These are phyloP conservation scores for Artemisia argyi DNA, from an alignment of 129 eudicot genomes.

Conservation along the genomic window DNA sequence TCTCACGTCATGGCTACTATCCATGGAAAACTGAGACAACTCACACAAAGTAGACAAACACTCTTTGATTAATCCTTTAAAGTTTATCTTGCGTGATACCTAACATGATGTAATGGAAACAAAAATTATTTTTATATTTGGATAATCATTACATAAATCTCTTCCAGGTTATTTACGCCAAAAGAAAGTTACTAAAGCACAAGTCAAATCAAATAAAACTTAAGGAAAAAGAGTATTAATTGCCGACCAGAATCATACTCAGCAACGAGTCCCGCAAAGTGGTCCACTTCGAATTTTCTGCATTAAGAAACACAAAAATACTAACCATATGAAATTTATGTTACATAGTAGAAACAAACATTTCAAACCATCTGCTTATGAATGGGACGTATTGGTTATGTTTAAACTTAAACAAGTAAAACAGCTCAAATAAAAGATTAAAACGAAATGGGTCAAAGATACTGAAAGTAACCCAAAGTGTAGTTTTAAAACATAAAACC, in stretches of 20 bases:
- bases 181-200: background rate
- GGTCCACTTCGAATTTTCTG: slow-evolving; percentile 75
- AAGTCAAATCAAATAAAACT: background rate
- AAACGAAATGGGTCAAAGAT: background rate
- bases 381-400: no score
- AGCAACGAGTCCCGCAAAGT: slow-evolving; percentile 78
- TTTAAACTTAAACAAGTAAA: background rate
- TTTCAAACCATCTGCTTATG: no score
- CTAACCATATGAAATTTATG: no score
- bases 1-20: slow-evolving; percentile 31
- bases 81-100: slow-evolving; percentile 75
- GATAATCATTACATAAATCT: slow-evolving; percentile 4
- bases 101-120: slow-evolving; percentile 31
- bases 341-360: no score
- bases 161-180: slow-evolving; percentile 8
- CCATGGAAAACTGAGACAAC: slow-evolving; percentile 31
- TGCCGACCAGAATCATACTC: slow-evolving; percentile 66
- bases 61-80: slow-evolving; percentile 64
- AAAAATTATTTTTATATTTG: background rate
- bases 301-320: slow-evolving; percentile 19
- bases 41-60: slow-evolving; percentile 53
- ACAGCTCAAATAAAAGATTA: no score
- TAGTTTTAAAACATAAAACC: background rate
- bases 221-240: background rate
- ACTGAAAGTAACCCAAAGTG: background rate